Conservation (phyloP, 768 basidiomycete genomes). For the Mrakia hoshinonis region DNA sequence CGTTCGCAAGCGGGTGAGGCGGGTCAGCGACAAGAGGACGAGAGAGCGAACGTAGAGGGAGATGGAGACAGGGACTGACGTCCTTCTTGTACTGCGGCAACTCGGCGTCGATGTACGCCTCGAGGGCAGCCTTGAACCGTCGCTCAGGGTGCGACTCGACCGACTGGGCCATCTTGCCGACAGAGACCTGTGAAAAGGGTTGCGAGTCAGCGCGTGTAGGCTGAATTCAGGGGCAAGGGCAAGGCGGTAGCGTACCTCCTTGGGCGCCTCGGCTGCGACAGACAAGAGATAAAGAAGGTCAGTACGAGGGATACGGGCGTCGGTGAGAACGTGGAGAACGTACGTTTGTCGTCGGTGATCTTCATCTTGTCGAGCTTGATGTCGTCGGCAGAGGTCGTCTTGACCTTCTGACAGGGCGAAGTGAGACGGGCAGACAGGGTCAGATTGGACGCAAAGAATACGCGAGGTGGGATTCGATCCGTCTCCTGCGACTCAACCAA, state of each 20-base stretch:
- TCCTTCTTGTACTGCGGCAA: slow-evolving; percentile 68
- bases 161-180: slow-evolving; percentile 18
- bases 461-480: too few species aligned
- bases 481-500: too few species aligned
- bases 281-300: neutral
- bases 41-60: neutral
- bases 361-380: slow-evolving; percentile 60
- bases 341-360: slow-evolving; percentile 20
- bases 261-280: neutral
- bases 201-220: neutral
- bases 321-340: neutral
- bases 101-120: slow-evolving; percentile 80
- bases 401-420: neutral
- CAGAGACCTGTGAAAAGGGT: slow-evolving; percentile 11
- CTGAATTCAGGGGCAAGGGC: neutral
- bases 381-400: slow-evolving; percentile 43
- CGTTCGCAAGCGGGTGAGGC: neutral
- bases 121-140: slow-evolving; percentile 87
- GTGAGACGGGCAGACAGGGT: neutral
- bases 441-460: neutral
- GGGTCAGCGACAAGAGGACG: neutral
- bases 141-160: slow-evolving; percentile 49
- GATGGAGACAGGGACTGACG: slow-evolving; percentile 36
- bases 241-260: neutral
- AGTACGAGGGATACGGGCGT: neutral